Percentiles rank a stretch among this genome's conserved stretches.
Evolutionary conservation across 306 rosid genomes (phyloP).

Genomic region (cucumber (Cucumis sativus)): Cucumber_9930_V3 NC_026661.2:7939501-7940000

Average conservation of each 20-base stretch:
- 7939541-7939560: too few relatives aligned
- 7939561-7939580: too few relatives aligned
- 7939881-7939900: not conserved
- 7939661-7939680: not conserved
- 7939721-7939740: too few relatives aligned
- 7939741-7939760: too few relatives aligned
- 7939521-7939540: not conserved
- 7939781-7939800: too few relatives aligned
- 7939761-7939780: too few relatives aligned
- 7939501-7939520: not conserved
- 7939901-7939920: not conserved
- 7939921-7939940: not conserved
- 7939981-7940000: too few relatives aligned
- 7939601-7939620: not conserved
- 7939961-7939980: not conserved
- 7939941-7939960: not conserved
- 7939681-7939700: not conserved
- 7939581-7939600: not conserved
- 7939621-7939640: not conserved
- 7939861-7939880: not conserved
- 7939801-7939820: too few relatives aligned
- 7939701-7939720: not conserved
- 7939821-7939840: not conserved
- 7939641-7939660: not conserved
- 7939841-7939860: not conserved